Evolutionary conservation across 495 filamentous ascomycete genomes (phyloP).

Genomic region (Filosporella fistucella): DNA sequence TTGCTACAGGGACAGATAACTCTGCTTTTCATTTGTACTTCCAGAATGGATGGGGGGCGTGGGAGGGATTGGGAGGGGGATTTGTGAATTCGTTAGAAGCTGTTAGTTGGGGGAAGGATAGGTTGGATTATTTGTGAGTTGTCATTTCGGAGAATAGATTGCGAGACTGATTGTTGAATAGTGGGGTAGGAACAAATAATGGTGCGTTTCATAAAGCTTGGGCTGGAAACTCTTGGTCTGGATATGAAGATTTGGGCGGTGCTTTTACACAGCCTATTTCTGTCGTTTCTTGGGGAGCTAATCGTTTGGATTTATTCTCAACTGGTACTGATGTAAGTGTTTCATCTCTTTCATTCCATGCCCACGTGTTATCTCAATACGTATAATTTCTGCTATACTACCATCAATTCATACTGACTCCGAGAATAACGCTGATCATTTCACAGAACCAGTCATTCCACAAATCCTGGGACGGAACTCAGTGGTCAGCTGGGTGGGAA

Average conservation of each 20-base stretch:
- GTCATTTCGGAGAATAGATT: no score
- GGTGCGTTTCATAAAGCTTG: not conserved
- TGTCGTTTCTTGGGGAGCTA: slow-evolving; percentile 25
- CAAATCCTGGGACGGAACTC: slow-evolving; percentile 1
- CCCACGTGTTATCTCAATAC: no score
- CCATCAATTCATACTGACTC: not conserved
- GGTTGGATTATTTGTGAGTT: no score
- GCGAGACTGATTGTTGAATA: no score
- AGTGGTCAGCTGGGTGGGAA: slow-evolving; percentile 5
- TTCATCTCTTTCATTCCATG: no score
- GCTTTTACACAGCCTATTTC: slow-evolving; percentile 14
- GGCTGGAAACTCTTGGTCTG: slow-evolving; percentile 2
- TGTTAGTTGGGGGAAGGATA: no score
- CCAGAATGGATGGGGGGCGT: not conserved
- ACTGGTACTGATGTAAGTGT: slow-evolving; percentile 18
- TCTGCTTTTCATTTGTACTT: not conserved
- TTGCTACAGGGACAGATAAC: not conserved
- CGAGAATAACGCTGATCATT: no score
- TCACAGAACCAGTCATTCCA: no score
- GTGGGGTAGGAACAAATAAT: not conserved
- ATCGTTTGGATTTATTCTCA: slow-evolving; percentile 23
- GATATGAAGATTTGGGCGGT: slow-evolving; percentile 21
- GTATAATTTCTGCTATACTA: no score
- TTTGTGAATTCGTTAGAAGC: no score
- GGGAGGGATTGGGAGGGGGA: not conserved